phyloP scores from a whole-genome alignment of 108 stramenopile genomes.

The Tribonema minus region DNA sequence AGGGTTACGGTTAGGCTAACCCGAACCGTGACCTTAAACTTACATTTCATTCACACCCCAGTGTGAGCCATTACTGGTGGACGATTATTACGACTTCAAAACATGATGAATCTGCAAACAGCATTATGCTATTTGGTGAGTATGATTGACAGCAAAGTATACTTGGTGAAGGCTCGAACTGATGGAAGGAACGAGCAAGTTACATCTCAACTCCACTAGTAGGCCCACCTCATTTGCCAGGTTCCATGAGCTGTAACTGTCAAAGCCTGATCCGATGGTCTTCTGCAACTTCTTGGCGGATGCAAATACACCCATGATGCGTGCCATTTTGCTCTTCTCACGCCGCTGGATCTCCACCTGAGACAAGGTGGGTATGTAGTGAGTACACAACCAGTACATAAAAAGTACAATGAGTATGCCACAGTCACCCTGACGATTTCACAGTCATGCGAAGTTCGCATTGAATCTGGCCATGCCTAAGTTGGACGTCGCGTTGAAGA shows the following conservation, averaged over 20 bases:
- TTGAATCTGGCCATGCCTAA: no score
- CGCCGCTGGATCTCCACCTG: neutral
- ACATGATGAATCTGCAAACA: no score
- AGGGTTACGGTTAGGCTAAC: no score
- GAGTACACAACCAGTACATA: no score
- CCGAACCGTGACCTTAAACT: no score
- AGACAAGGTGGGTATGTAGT: no score
- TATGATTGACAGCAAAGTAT: neutral
- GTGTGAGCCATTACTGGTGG: neutral
- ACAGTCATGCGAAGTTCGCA: no score
- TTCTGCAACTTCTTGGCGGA: neutral
- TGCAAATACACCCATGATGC: neutral
- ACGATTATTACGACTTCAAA: neutral
- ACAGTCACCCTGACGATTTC: no score
- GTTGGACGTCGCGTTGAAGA: no score
- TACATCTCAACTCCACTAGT: neutral
- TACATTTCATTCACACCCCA: no score
- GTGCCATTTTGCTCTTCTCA: neutral
- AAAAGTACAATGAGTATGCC: no score
- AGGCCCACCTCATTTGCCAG: neutral
- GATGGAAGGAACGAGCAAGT: neutral
- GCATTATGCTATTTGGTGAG: neutral
- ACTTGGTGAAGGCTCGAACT: neutral
- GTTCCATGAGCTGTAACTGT: neutral
- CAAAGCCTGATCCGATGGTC: neutral